Conservation (phyloP, 2,329 filamentous ascomycete genomes). For the Arthroderma sp. region DNA sequence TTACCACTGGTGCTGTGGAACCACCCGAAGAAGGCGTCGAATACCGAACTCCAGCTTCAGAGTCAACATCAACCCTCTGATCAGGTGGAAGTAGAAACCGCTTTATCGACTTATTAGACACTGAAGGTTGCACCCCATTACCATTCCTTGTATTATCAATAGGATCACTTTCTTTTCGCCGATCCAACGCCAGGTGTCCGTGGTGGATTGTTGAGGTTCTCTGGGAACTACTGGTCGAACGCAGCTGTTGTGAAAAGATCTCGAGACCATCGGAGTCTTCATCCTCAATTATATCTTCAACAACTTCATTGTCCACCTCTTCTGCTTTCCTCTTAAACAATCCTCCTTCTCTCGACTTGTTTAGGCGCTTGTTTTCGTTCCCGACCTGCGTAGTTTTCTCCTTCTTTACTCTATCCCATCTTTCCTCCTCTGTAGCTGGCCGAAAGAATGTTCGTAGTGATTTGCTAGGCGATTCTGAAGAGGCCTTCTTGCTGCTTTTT, state of each 20-base stretch:
- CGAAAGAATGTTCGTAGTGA: conserved; percentile 31
- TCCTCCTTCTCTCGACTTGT: conserved; percentile 20
- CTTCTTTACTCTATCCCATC: conserved; percentile 17
- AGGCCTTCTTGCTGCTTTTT: conserved; percentile 9
- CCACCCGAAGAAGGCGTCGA: too few relatives aligned
- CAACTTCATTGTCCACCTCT: conserved; percentile 26
- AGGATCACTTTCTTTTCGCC: conserved; percentile 5
- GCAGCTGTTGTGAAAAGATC: neutral
- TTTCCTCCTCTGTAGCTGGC: conserved; percentile 25
- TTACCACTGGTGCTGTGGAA: neutral
- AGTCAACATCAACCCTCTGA: too few relatives aligned
- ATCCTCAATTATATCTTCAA: conserved; percentile 20
- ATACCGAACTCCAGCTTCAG: too few relatives aligned
- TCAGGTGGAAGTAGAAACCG: conserved; percentile 17
- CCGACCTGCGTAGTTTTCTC: conserved; percentile 8
- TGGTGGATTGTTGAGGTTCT: neutral
- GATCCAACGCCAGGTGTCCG: conserved; percentile 4
- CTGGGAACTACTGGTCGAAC: neutral
- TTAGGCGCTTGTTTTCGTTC: conserved; percentile 12
- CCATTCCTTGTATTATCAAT: conserved; percentile 6
- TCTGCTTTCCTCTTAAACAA: conserved; percentile 23
- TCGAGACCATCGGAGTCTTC: conserved; percentile 4
- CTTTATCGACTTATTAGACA: conserved; percentile 12
- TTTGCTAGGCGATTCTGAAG: conserved; percentile 14
- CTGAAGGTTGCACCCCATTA: conserved; percentile 5